phyloP scores from a whole-genome alignment of 2,329 filamentous ascomycete species.

The Aspergillus neotritici region DNA sequence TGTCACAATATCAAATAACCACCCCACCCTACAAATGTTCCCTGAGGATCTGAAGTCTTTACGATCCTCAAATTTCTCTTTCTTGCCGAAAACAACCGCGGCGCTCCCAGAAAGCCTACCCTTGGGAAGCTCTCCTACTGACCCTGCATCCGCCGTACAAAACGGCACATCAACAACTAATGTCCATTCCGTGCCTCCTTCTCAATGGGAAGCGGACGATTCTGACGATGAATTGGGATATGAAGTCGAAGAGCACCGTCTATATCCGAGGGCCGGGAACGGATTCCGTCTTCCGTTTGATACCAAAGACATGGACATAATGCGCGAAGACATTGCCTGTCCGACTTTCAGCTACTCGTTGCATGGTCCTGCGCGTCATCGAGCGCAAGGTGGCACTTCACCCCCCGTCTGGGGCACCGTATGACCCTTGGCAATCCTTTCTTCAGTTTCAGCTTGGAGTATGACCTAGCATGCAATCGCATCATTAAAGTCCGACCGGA shows the following conservation, averaged over 20 bases:
- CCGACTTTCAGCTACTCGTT: constrained; percentile 52
- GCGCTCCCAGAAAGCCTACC: not conserved
- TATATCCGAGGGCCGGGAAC: constrained; percentile 59
- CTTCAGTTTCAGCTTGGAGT: not conserved
- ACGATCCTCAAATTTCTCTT: constrained; percentile 20
- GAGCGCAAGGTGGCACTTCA: constrained; percentile 10
- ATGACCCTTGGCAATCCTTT: not conserved
- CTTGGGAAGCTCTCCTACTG: not conserved
- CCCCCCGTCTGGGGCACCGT: constrained; percentile 10
- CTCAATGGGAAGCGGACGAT: constrained; percentile 16
- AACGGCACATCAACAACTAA: not conserved
- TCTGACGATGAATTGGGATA: constrained; percentile 34
- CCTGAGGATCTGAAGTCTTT: constrained; percentile 33
- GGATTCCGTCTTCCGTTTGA: constrained; percentile 55
- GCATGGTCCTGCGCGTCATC: constrained; percentile 21
- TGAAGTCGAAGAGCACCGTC: constrained; percentile 50
- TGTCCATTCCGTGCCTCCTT: no score
- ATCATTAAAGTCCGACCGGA: no score
- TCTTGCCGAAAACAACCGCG: constrained; percentile 8
- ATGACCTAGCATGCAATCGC: no score
- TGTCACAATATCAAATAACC: constrained; percentile 54
- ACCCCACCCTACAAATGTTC: constrained; percentile 64
- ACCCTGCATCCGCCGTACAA: constrained; percentile 6
- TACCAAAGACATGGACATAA: constrained; percentile 55
- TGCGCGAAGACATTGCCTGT: constrained; percentile 55